These are phyloP conservation scores for Lecanicillium sp. DNA, from an alignment of 2,329 filamentous ascomycete species.

Conservation along the genomic window DNA sequence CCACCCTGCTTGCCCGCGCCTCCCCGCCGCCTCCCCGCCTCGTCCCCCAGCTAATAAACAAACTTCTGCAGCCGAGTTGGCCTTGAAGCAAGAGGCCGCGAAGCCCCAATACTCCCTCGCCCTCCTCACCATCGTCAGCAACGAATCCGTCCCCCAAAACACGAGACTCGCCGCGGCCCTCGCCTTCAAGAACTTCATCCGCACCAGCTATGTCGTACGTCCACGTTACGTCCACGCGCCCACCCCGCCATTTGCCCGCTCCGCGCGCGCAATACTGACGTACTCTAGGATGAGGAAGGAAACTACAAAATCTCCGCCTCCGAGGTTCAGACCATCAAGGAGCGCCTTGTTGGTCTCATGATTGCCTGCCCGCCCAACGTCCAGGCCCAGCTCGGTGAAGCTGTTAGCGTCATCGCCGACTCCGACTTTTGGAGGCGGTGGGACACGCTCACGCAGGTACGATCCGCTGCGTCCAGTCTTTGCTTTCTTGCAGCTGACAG, in stretches of 20 bases:
- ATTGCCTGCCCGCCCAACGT: constrained; percentile 81
- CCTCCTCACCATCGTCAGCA: constrained; percentile 85
- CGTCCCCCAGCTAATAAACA: constrained; percentile 31
- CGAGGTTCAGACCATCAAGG: constrained; percentile 88
- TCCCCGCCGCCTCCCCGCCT: constrained; percentile 22
- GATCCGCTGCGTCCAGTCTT: constrained; percentile 18
- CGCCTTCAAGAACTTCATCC: constrained; percentile 98
- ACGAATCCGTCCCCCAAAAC: constrained; percentile 63
- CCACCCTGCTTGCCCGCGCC: constrained; percentile 21
- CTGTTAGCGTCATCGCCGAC: constrained; percentile 94
- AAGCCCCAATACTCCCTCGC: constrained; percentile 83
- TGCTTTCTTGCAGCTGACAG: background rate
- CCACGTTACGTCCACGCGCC: background rate
- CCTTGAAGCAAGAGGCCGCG: constrained; percentile 70
- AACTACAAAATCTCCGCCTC: constrained; percentile 78
- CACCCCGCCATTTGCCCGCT: background rate
- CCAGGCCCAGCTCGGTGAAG: constrained; percentile 90
- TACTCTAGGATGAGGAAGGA: constrained; percentile 75
- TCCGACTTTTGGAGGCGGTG: constrained; percentile 95
- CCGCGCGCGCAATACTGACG: constrained; percentile 15
- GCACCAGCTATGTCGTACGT: constrained; percentile 79
- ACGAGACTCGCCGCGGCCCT: constrained; percentile 83
- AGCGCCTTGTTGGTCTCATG: constrained; percentile 93
- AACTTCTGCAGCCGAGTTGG: constrained; percentile 63
- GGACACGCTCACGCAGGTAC: constrained; percentile 86